These are phyloP conservation scores for Citrus glauca DNA, from an alignment of 345 rosid species.

Conservation along the genomic window DNA sequence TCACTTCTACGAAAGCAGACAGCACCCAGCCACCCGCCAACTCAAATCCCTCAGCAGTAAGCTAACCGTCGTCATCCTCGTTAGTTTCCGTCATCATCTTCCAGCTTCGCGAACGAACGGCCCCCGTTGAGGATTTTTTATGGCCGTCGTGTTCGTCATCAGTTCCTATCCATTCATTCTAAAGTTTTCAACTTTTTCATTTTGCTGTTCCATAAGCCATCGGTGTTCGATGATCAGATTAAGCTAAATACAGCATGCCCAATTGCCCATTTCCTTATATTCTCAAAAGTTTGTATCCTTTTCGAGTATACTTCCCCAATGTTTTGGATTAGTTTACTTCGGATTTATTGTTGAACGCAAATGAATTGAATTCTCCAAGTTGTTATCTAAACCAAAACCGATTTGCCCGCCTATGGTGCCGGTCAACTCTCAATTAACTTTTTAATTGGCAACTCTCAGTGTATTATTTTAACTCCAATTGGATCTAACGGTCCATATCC, in stretches of 20 bases:
- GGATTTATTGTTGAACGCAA: too few relatives aligned
- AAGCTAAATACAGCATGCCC: not conserved
- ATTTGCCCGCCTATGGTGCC: too few relatives aligned
- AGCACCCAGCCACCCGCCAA: too few relatives aligned
- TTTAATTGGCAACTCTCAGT: too few relatives aligned
- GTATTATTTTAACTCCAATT: too few relatives aligned
- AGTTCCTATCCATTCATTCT: not conserved
- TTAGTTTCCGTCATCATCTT: too few relatives aligned
- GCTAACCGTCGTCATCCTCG: too few relatives aligned
- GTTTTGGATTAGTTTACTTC: not conserved
- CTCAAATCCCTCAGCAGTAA: too few relatives aligned
- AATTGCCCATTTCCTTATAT: not conserved
- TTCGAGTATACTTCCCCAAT: not conserved
- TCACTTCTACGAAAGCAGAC: too few relatives aligned
- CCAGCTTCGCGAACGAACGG: not conserved
- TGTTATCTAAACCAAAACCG: too few relatives aligned
- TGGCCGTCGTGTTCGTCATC: not conserved
- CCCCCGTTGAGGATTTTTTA: constrained; percentile 31
- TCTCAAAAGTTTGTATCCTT: not conserved
- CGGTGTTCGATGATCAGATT: not conserved
- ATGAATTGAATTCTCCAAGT: too few relatives aligned
- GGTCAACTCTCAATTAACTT: too few relatives aligned
- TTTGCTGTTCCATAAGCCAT: not conserved
- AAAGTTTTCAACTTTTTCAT: not conserved
- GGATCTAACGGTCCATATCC: not conserved